These are phyloP conservation scores for Wallacemonas sp. DNA, from an alignment of 208 protist species.

Conservation along the genomic window DNA sequence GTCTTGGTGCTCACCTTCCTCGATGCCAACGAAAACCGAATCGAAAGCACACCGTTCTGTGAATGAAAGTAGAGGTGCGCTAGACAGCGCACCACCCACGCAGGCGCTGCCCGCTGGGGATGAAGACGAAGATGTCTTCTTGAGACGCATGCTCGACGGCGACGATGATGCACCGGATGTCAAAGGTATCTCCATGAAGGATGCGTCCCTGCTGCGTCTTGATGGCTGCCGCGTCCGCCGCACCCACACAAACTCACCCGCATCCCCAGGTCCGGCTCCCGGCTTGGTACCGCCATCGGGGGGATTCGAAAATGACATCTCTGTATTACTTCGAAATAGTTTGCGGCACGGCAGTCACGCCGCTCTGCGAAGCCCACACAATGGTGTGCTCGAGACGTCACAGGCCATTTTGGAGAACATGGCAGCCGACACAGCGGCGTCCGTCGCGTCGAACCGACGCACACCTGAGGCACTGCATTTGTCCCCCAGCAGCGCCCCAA, in stretches of 20 bases:
- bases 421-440: conserved; percentile 42
- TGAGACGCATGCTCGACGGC: not conserved
- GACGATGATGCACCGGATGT: not conserved
- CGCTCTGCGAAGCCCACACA: not conserved
- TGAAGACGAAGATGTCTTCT: not conserved
- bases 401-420: conserved; percentile 52
- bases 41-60: no score
- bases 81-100: not conserved
- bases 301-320: not conserved
- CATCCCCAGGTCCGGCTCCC: not conserved
- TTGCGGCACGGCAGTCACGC: not conserved
- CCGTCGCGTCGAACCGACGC: not conserved
- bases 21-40: no score
- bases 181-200: conserved; percentile 20
- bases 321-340: not conserved
- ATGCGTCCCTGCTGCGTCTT: conserved; percentile 41
- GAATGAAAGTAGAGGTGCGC: not conserved
- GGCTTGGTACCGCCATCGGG: not conserved
- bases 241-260: not conserved
- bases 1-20: no score
- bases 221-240: conserved; percentile 37
- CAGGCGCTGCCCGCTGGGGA: not conserved
- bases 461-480: not conserved
- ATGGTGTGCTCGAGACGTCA: conserved; percentile 36
- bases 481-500: not conserved